phyloP scores from a whole-genome alignment of 192 early-diverging fungal species.

The Thoreauomyces humboldtii region DNA sequence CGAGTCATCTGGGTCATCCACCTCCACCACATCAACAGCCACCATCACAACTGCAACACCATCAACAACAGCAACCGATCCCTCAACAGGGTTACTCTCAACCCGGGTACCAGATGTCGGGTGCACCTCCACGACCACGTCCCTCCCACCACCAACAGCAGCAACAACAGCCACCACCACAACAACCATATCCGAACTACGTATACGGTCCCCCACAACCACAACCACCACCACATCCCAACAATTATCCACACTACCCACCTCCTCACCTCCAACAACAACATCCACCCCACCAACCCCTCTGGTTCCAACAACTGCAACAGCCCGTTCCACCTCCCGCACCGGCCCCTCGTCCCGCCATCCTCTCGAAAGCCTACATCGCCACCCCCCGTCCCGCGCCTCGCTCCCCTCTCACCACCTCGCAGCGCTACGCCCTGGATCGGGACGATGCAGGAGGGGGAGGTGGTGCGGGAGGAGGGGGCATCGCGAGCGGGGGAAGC shows the following conservation, averaged over 20 bases:
- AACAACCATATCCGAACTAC: background rate
- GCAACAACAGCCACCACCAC: background rate
- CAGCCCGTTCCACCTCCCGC: background rate
- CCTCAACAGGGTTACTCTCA: background rate
- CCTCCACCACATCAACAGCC: background rate
- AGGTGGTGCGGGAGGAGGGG: background rate
- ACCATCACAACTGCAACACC: background rate
- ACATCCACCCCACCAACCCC: background rate
- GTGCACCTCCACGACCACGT: background rate
- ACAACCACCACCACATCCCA: background rate
- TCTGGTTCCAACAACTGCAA: slow-evolving; percentile 9
- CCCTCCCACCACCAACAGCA: slow-evolving; percentile 1
- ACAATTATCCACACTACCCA: background rate
- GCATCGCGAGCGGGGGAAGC: background rate
- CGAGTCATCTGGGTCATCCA: no score
- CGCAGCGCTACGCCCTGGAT: background rate
- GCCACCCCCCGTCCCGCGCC: background rate
- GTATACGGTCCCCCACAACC: background rate
- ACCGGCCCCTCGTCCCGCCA: background rate
- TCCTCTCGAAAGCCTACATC: slow-evolving; percentile 4
- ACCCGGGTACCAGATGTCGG: no score
- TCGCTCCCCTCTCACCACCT: background rate
- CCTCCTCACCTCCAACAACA: slow-evolving; percentile 1
- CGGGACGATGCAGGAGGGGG: background rate
- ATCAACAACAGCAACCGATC: background rate